Percentiles rank a stretch among this genome's conserved stretches.
These are phyloP conservation scores for Phialophora tarda DNA, from an alignment of 2,329 filamentous ascomycete species.

Conservation along the genomic window DNA sequence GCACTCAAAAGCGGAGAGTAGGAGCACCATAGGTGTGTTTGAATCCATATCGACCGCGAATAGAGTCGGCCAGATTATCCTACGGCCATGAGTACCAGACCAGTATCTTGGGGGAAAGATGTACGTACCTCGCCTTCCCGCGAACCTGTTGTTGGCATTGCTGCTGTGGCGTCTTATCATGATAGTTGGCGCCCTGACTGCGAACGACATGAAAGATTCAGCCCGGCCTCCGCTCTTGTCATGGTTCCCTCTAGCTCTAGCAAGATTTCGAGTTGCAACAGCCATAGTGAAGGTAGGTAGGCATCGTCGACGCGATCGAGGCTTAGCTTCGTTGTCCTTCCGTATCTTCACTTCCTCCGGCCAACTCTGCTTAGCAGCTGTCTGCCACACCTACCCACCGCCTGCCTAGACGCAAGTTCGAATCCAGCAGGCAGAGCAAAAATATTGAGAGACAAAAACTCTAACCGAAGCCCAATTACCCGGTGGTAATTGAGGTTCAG, in stretches of 20 bases:
- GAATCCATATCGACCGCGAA: background rate
- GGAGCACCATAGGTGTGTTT: background rate
- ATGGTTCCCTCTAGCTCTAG: too few species aligned
- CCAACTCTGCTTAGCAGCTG: background rate
- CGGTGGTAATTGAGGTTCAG: background rate
- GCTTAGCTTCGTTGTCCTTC: too few species aligned
- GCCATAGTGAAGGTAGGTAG: too few species aligned
- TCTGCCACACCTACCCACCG: background rate
- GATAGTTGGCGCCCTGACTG: too few species aligned
- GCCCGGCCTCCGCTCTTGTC: too few species aligned
- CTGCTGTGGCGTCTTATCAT: background rate
- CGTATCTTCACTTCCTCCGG: background rate
- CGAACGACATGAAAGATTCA: too few species aligned
- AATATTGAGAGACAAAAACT: background rate
- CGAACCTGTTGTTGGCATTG: background rate
- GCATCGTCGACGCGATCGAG: background rate
- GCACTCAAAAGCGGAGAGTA: background rate
- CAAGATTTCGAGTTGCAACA: too few species aligned
- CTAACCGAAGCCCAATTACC: conserved; percentile 9
- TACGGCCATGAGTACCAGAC: too few species aligned
- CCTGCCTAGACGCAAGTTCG: background rate
- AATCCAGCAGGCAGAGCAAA: background rate
- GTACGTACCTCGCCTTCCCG: too few species aligned
- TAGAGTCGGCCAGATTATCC: background rate
- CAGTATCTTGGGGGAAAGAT: too few species aligned